Evolutionary conservation across 371 early-diverging fungal species (phyloP), one percentile per base, ranked within the genome.

Genomic region (Fennellomyces sp.): DNA sequence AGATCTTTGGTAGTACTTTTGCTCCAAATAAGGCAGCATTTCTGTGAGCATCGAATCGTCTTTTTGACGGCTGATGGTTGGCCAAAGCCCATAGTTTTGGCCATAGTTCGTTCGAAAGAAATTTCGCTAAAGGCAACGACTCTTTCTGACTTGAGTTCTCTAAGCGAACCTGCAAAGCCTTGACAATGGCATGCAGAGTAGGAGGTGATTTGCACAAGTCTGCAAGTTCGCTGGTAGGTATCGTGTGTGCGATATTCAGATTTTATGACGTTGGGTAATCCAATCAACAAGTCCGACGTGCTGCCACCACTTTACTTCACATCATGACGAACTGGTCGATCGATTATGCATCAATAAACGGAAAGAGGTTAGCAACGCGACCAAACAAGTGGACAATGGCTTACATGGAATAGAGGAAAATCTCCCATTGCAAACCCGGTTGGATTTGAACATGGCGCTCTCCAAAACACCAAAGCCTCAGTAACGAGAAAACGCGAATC

Each of bases 151-250:
- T 47, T 26, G 75, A 72, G 56, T 75, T 75, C 54, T 65, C 64
- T 5, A 78, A 53, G 54, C 75, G 78, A n/a, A 78, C 58, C n/a
- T 65, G 72, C 17, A 70, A 41, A 2, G 75, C 78, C 51, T 66
- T 69, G 6, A 75, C 61, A 8, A 78, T 50, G 26, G 70, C 67
- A 52, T 76, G 69, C 3, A 65, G 65, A 2, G 66, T 61, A 7
- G 81, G 69, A 12, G 58, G 58, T 4, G 80, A 69, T 28, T 71
- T 64, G 12, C 72, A 73, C n/a, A 75, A 67, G 10, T 75, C 73
- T 60, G 63, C 56, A 12, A 65, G 52, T 15, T 72, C 71, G 13
- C 59, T 31, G 0, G 15, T 0, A 17, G 67, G 52, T 11, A 70
- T 60, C n/a, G 60, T 59, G 25, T 51, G 49, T 12, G 63, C 69